A percentile compares a stretch with the other conserved stretches of the same genome.
These are phyloP conservation scores for Suillus paluster DNA, from an alignment of 768 basidiomycete species.

Conservation along the genomic window DNA sequence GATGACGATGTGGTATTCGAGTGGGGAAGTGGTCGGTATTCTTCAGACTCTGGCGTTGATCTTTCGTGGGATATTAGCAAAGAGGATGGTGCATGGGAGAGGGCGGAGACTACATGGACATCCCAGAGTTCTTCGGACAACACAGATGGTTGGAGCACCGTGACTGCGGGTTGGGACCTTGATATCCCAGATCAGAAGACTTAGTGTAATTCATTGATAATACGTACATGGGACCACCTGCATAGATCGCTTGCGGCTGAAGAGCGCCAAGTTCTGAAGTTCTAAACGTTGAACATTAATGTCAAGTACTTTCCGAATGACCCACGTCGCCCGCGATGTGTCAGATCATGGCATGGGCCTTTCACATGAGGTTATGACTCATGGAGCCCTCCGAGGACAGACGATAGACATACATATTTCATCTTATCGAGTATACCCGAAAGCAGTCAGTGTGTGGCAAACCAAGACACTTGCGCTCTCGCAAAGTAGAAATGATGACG, in stretches of 20 bases:
- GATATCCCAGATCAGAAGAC: background rate
- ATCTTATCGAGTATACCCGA: background rate
- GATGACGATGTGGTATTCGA: background rate
- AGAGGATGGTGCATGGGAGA: background rate
- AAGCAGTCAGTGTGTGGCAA: background rate
- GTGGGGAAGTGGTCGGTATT: background rate
- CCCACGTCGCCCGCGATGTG: too few relatives aligned
- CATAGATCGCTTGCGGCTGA: background rate
- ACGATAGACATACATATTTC: background rate
- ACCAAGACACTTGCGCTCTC: background rate
- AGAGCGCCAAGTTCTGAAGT: background rate
- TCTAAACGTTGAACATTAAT: too few relatives aligned
- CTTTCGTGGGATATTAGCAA: background rate
- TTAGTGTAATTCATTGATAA: background rate
- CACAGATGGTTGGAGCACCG: background rate
- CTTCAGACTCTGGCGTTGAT: constrained; percentile 3
- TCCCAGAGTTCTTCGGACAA: background rate
- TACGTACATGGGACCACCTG: background rate
- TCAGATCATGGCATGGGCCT: too few relatives aligned
- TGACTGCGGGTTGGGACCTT: background rate
- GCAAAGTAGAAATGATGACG: background rate
- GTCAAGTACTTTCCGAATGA: too few relatives aligned
- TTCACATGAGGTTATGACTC: too few relatives aligned
- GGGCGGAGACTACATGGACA: background rate
- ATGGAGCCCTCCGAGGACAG: background rate